Percentiles rank a stretch among this genome's conserved stretches.
Conservation (phyloP, 2,329 filamentous ascomycete genomes). For the Colletotrichum simmondsii region DNA sequence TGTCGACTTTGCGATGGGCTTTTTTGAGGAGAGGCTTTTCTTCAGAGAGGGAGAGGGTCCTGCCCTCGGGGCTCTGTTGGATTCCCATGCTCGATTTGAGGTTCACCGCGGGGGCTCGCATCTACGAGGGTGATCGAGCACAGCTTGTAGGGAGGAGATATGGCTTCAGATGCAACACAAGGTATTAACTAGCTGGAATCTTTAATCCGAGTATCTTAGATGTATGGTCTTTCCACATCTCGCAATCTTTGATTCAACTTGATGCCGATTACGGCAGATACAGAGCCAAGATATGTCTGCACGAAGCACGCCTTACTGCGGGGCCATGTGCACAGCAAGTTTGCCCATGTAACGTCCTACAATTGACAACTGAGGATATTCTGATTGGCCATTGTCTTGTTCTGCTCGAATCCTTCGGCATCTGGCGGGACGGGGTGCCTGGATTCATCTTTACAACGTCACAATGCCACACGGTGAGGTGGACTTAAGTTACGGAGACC, state of each 20-base stretch:
- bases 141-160: no score
- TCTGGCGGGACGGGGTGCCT: background rate
- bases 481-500: no score
- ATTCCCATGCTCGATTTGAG: background rate
- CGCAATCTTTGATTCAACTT: background rate
- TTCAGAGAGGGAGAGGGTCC: background rate
- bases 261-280: background rate
- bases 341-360: background rate
- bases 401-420: no score
- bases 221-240: no score
- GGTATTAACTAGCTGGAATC: no score
- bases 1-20: slow-evolving; percentile 39
- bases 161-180: no score
- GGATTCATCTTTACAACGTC: no score
- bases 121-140: no score
- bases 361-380: background rate
- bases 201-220: accelerated
- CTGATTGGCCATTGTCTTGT: background rate
- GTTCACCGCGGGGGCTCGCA: no score
- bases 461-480: no score
- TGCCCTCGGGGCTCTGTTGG: background rate
- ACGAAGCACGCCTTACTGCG: slow-evolving; percentile 35
- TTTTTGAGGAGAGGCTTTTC: slow-evolving; percentile 25
- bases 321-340: slow-evolving; percentile 25
- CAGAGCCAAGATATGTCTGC: background rate